Conservation (phyloP, 73 alveolate species). For the Stentor coeruleus region DNA sequence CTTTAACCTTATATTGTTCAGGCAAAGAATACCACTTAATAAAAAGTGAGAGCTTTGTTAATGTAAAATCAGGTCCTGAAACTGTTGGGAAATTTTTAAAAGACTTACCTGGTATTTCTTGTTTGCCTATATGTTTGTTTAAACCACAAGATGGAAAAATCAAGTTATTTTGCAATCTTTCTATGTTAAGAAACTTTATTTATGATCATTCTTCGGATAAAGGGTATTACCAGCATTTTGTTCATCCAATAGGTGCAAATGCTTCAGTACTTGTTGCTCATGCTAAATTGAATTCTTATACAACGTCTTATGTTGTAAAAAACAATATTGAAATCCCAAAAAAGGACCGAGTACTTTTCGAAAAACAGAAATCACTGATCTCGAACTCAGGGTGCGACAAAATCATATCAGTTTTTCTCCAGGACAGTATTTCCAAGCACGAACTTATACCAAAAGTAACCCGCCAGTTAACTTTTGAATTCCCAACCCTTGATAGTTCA, state of each 20-base stretch:
- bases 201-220: background rate
- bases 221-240: background rate
- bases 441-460: too few species aligned
- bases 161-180: background rate
- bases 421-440: background rate
- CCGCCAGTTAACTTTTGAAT: background rate
- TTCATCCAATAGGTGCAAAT: background rate
- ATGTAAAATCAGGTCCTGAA: background rate
- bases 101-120: background rate
- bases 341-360: background rate
- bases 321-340: background rate
- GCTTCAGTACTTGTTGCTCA: background rate
- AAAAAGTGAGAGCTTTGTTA: too few species aligned
- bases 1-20: background rate
- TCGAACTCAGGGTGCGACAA: background rate
- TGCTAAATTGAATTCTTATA: background rate
- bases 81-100: background rate
- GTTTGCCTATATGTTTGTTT: background rate
- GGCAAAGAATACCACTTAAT: too few species aligned
- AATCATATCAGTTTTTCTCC: background rate
- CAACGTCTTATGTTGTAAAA: background rate
- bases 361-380: background rate
- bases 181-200: background rate
- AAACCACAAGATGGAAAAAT: background rate
- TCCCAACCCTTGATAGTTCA: background rate